Base-by-base conservation (phyloP, 2,329 filamentous ascomycete genomes). In the Fusarium foetens region DNA sequence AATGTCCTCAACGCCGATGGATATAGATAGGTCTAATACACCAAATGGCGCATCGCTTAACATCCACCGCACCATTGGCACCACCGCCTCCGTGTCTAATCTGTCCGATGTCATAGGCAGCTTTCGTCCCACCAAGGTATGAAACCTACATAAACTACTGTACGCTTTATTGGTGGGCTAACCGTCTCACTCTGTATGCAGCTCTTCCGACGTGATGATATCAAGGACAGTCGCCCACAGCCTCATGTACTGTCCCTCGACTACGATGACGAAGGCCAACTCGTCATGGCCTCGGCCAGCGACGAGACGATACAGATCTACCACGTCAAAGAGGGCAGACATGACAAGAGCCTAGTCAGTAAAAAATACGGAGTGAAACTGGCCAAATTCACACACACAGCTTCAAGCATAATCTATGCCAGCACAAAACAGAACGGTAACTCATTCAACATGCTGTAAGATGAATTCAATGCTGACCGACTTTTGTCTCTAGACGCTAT, bases 311-410 rank as follows among this genome's bases (percentile, higher is more conserved):
- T 99, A 70, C 95, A 98, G 79, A 91, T 99, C 36, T 99, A 97
- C 84, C 97, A 96, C 77, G 92, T 97, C 71, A 93, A 93, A 77
- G 94, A 97, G 73, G 96, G 96, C 8, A 93, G 93, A 68, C 92
- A 94, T 75, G 93, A 94, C 51, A 98, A 98, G 84, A 92, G 92
- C 66, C 87, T 98, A 51, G 91, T 97, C 57, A 97, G 93, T 83
- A 97, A 98, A 80, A 99, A 99, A 81, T 99, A 99, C 78, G 96
- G 96, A 66, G 94, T 94, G 23, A 96, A 97, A 80, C 88, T 98
- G 62, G 96, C 96, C 41, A 93, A 94, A 76, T 99, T 98, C 81
- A 97, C 95, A 2, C 96, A 98, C 80, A 93, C 95, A 68, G 91
- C 91, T 73, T 94, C 94, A 27, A 95, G 94, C 80, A 94, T 99